These are phyloP conservation scores for Coprinellus aureogranulatus DNA, from an alignment of 768 basidiomycete genomes.

Conservation along the genomic window DNA sequence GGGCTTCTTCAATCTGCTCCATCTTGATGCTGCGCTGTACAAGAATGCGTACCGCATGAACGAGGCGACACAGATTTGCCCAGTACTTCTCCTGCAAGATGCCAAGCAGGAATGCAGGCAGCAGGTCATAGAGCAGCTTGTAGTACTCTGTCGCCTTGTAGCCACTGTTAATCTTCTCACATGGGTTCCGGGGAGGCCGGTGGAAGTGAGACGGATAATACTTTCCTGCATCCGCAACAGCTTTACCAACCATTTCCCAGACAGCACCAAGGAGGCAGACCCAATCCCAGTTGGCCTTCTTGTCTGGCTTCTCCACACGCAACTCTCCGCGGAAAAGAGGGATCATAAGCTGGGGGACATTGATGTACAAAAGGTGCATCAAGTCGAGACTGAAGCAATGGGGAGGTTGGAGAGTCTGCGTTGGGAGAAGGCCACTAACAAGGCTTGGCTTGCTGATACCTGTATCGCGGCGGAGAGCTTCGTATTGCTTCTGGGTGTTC, in stretches of 20 bases:
- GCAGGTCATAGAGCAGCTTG: conserved; percentile 30
- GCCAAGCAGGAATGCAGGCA: conserved; percentile 27
- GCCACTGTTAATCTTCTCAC: conserved; percentile 33
- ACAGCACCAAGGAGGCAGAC: conserved; percentile 19
- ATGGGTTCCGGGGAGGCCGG: conserved; percentile 25
- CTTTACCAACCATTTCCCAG: conserved; percentile 36
- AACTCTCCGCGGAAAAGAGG: conserved; percentile 29
- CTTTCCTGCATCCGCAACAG: conserved; percentile 18
- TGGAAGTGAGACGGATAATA: conserved; percentile 26
- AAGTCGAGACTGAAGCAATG: conserved; percentile 34
- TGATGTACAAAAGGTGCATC: conserved; percentile 38
- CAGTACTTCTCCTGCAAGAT: conserved; percentile 27
- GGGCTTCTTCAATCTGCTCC: conserved; percentile 17
- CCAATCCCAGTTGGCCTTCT: conserved; percentile 25
- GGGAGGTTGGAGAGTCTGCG: conserved; percentile 27
- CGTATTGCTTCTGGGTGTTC: conserved; percentile 13
- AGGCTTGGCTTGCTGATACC: conserved; percentile 35
- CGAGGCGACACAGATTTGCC: conserved; percentile 30
- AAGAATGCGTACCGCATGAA: conserved; percentile 21
- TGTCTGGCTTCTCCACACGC: conserved; percentile 19
- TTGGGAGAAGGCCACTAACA: conserved; percentile 28
- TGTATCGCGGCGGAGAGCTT: conserved; percentile 25
- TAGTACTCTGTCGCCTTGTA: conserved; percentile 38
- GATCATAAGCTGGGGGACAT: conserved; percentile 39
- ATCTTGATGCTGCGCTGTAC: conserved; percentile 21